Evolutionary conservation across 2,329 filamentous ascomycete species (phyloP), one percentile per base, ranked within the genome.

Genomic region (Diaporthe sp.): DNA sequence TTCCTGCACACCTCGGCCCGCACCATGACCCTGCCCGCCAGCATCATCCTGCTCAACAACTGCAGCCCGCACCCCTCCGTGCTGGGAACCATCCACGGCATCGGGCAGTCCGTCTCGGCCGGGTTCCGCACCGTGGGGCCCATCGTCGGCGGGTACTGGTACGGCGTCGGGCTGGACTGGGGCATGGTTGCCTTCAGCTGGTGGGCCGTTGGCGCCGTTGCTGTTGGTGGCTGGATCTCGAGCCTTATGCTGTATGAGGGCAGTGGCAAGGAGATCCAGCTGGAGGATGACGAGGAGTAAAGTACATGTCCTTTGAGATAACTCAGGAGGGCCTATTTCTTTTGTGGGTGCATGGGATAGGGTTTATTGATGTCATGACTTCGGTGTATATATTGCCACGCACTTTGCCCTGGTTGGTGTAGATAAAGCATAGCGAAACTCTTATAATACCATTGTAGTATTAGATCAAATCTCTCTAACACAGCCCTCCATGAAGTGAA

Each of bases 1-100:
- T 86, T 91, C 22, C 82, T 95, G 12, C 94, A 96, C 81, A 94
- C 95, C 22, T 86, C 92, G 5, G 94, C 92, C 0, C 88, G 94
- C 39, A 96, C 94, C 0, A 95, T 96, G 79, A 89, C 89, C 0
- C 83, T 90, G 12, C 90, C 90, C 1, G 88, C 88, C 4, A 90
- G 88, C 80, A 90, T 90, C 49, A 91, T 92, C 74, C 82, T 92
- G 12, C 83, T 92, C 58, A 92, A 92, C 79, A 92, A 92, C 79
- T 89, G 89, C 79, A 89, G 88, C 53, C 90, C 90, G 0, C 88
- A 91, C 78, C 89, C 89, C 0, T 88, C 86, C 62, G 89, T 91
- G 3, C 82, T 92, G 22, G 90, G 90, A 0, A 90, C 90, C 0
- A 87, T 92, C 13, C 90, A 90, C 75, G 88, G 89, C 8, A 81